A percentile compares a stretch with the other conserved stretches of the same genome.
Conservation (phyloP, 1,284 basidiomycete genomes). For the Mrakiaceae sp. region DNA sequence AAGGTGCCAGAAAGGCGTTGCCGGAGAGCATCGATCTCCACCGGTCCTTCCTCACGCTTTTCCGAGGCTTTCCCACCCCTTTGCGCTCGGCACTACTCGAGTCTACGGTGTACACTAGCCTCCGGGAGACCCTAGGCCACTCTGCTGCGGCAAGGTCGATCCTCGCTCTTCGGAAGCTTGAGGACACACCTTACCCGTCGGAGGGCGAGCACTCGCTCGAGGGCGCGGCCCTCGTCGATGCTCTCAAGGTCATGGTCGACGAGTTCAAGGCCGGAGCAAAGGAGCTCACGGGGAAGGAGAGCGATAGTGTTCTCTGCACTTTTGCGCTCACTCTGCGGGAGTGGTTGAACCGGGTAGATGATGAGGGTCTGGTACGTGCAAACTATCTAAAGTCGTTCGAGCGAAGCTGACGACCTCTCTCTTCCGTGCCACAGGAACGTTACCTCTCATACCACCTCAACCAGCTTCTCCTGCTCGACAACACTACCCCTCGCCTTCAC, state of each 20-base stretch:
- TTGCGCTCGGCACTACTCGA: slow-evolving; percentile 26
- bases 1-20: slow-evolving; percentile 27
- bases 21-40: slow-evolving; percentile 27
- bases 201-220: slow-evolving; percentile 16
- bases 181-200: slow-evolving; percentile 31
- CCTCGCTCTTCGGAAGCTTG: slow-evolving; percentile 25
- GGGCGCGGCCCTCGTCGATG: slow-evolving; percentile 24
- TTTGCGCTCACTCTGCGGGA: slow-evolving; percentile 29
- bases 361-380: slow-evolving; percentile 14
- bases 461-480: slow-evolving; percentile 14
- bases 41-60: slow-evolving; percentile 24
- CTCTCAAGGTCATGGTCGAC: slow-evolving; percentile 8
- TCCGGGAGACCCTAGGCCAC: slow-evolving; percentile 18
- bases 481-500: slow-evolving; percentile 27
- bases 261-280: slow-evolving; percentile 14
- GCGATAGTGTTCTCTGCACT: slow-evolving; percentile 22
- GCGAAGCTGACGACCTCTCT: slow-evolving; percentile 25
- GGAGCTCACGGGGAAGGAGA: slow-evolving; percentile 17
- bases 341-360: slow-evolving; percentile 18
- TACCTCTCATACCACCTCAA: slow-evolving; percentile 19
- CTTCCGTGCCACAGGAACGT: slow-evolving; percentile 24
- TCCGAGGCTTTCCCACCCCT: slow-evolving; percentile 32
- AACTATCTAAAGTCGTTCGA: background rate
- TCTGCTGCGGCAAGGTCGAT: slow-evolving; percentile 24
- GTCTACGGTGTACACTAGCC: slow-evolving; percentile 26